Percentiles rank a stretch among this genome's conserved stretches.
Evolutionary conservation across 1,284 basidiomycete species (phyloP).

Genomic region (Gomphus sp.): DNA sequence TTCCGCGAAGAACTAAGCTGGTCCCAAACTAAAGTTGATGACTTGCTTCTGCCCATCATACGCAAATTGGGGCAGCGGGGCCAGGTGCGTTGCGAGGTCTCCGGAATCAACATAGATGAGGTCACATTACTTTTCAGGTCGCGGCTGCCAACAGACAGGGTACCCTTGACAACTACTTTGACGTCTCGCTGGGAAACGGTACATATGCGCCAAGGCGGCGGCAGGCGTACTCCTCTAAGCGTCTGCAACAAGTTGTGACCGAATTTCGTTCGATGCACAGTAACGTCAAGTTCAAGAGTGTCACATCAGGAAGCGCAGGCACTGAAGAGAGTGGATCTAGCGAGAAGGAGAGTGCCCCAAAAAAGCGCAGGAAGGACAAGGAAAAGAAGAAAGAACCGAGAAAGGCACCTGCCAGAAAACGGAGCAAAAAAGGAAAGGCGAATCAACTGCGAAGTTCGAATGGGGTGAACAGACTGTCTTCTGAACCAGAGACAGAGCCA

Average conservation of each 20-base stretch:
- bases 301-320: conserved; percentile 12
- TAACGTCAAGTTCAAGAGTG: not conserved
- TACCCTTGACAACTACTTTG: conserved; percentile 55
- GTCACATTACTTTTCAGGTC: conserved; percentile 28
- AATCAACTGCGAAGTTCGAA: conserved; percentile 8
- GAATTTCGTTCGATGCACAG: conserved; percentile 48
- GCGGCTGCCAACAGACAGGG: conserved; percentile 67
- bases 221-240: conserved; percentile 76
- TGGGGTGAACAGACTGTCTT: not conserved
- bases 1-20: conserved; percentile 82
- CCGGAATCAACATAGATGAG: conserved; percentile 1
- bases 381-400: conserved; percentile 17
- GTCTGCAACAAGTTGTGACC: conserved; percentile 84
- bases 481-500: conserved; percentile 19
- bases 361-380: conserved; percentile 20
- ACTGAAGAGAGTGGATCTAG: conserved; percentile 15
- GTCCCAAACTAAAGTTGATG: conserved; percentile 83
- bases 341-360: conserved; percentile 22
- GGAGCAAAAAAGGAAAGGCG: conserved; percentile 4
- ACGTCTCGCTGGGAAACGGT: conserved; percentile 53
- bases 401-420: conserved; percentile 10
- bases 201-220: conserved; percentile 69
- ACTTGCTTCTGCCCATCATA: conserved; percentile 88
- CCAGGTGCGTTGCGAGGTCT: conserved; percentile 34
- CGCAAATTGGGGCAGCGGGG: conserved; percentile 78